These are phyloP conservation scores for Phlebopus sp. DNA, from an alignment of 1,284 basidiomycete species.

Conservation along the genomic window DNA sequence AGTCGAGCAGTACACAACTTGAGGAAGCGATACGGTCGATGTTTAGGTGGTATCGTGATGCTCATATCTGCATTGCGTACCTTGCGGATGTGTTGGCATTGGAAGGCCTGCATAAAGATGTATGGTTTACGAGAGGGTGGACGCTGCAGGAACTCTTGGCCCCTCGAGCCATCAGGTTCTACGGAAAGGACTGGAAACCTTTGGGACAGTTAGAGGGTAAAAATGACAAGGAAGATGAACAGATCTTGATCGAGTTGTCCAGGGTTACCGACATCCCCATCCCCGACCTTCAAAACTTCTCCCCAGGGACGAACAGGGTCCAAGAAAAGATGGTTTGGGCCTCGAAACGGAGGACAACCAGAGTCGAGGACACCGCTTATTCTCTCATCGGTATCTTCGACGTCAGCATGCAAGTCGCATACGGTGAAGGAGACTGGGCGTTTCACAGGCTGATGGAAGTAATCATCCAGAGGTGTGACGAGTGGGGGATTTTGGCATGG, in stretches of 20 bases:
- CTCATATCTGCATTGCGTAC: not conserved
- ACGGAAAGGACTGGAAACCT: not conserved
- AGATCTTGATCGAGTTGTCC: not conserved
- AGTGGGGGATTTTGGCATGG: constrained; percentile 2
- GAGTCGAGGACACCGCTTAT: not conserved
- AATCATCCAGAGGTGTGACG: not conserved
- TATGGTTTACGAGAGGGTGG: not conserved
- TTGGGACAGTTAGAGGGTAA: not conserved
- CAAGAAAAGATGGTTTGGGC: not conserved
- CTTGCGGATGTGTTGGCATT: not conserved
- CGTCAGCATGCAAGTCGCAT: not conserved
- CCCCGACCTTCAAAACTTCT: not conserved
- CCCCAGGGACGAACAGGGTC: not conserved
- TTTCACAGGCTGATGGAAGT: not conserved
- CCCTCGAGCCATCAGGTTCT: not conserved
- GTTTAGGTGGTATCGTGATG: constrained; percentile 3
- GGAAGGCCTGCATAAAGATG: not conserved
- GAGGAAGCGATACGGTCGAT: constrained; percentile 3
- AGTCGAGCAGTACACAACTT: not conserved
- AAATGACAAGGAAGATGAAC: not conserved
- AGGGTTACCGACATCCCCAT: not conserved
- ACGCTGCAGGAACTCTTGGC: not conserved
- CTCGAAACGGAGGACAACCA: not conserved
- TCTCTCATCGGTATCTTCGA: not conserved
- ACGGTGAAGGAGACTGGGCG: not conserved